A percentile compares a stretch with the other conserved stretches of the same genome.
Conservation (phyloP, 108 stramenopile genomes). For the Conticribra weissflogii region DNA sequence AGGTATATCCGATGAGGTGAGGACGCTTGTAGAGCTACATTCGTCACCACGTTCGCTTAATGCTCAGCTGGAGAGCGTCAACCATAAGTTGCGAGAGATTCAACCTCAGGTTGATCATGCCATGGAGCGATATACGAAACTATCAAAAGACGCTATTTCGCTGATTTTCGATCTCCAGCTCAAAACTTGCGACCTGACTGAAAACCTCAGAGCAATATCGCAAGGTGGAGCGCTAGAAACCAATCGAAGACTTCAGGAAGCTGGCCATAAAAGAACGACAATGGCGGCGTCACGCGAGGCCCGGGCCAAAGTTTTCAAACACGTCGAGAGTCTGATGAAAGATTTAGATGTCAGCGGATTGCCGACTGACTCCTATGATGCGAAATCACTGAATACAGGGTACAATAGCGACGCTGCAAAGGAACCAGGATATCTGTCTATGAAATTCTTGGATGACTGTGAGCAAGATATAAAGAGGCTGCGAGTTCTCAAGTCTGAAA, state of each 20-base stretch:
- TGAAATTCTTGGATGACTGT: slow-evolving; percentile 55
- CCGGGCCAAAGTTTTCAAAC: slow-evolving; percentile 35
- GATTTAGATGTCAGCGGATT: slow-evolving; percentile 11
- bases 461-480: slow-evolving; percentile 63
- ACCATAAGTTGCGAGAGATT: slow-evolving; percentile 30
- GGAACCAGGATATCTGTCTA: slow-evolving; percentile 25
- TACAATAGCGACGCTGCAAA: not conserved
- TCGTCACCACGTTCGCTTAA: slow-evolving; percentile 18
- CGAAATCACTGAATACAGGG: slow-evolving; percentile 12
- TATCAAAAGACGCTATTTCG: slow-evolving; percentile 30
- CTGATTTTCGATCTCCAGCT: slow-evolving; percentile 23
- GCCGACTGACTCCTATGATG: not conserved
- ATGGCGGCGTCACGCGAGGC: slow-evolving; percentile 28
- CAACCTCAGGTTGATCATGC: slow-evolving; percentile 45
- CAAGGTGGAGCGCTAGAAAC: slow-evolving; percentile 8
- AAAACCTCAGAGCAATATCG: slow-evolving; percentile 21
- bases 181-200: slow-evolving; percentile 14
- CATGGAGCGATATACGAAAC: slow-evolving; percentile 36
- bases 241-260: not conserved
- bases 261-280: slow-evolving; percentile 20
- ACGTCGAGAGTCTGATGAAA: slow-evolving; percentile 42
- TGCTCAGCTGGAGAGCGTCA: slow-evolving; percentile 35
- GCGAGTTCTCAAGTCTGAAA: slow-evolving; percentile 61
- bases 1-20: slow-evolving; percentile 13
- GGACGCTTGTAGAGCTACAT: too few species aligned